Base-by-base conservation (phyloP, 768 basidiomycete species). In the Calocybe gangraenosa region DNA sequence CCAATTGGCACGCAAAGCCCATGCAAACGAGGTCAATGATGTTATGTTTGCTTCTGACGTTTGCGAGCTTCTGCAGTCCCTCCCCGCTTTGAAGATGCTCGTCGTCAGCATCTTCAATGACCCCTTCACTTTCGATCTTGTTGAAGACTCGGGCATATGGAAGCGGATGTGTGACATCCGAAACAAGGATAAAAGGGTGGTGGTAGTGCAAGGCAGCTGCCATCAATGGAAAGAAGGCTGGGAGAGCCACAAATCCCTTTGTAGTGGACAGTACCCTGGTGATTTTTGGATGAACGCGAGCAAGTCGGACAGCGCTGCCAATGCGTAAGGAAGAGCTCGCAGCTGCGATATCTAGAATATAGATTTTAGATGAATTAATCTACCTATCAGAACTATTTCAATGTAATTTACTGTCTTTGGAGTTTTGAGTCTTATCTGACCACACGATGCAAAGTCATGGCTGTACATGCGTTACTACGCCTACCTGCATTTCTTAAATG, bases 11-110 rank as follows among this genome's bases (percentile, higher is more conserved):
- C 70, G 73, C 23, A 64, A 65, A 1, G 59, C 65, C 17, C 58
- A 69, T 37, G 67, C 70, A 3, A 74, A 73, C 48, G 56, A 57
- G 44, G 68, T 65, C 19, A 74, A 74, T 43, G 73, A 74, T 52
- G 17, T 49, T 6, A 42, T 55, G 14, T 74, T 74, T 42, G 56
- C 58, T 2, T 54, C 63, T 8, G 66, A 67, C 13, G 47, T 74
- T 13, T 51, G 48, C 11, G 10, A 34, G 9, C 51, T 71, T 31
- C 56, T 73, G 25, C 50, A 43, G 20, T 45, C 52, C 31, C 60
- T 58, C 15, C 54, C 59, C 3, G 45, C 23, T n/a, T 38, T 73
- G 51, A 60, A 60, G 51, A 56, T 66, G 58, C 48, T 72, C 7
- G 64, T 69, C 6, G 55, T 73, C 19, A 60, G 51, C 49, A 49